Evolutionary conservation across 2,329 filamentous ascomycete genomes (phyloP).

Genomic region (Ceratocystis eucalypticola): DNA sequence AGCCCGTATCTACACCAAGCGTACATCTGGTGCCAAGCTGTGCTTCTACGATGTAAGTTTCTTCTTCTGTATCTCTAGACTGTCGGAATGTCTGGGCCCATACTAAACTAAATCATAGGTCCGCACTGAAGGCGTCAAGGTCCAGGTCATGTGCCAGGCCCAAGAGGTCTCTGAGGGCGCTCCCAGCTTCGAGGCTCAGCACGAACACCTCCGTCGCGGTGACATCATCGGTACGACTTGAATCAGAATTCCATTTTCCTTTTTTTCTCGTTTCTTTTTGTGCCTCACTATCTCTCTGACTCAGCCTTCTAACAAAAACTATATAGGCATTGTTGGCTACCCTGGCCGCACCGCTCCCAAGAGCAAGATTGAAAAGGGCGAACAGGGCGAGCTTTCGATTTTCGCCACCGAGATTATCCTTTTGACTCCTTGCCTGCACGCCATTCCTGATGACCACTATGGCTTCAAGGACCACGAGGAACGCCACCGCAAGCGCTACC

Average conservation of each 20-base stretch:
- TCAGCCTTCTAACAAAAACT: not conserved
- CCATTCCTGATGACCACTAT: slow-evolving; percentile 79
- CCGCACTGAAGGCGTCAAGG: slow-evolving; percentile 47
- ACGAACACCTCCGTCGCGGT: slow-evolving; percentile 76
- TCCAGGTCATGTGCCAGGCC: slow-evolving; percentile 87
- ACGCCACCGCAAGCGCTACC: slow-evolving; percentile 81
- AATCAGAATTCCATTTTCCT: not conserved
- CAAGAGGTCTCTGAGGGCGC: slow-evolving; percentile 58
- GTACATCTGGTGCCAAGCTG: slow-evolving; percentile 68
- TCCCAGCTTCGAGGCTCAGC: slow-evolving; percentile 67
- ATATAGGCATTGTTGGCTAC: slow-evolving; percentile 51
- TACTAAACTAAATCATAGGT: slow-evolving; percentile 26
- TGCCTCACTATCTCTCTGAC: too few relatives aligned
- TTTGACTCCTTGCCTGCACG: slow-evolving; percentile 80
- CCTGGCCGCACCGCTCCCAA: slow-evolving; percentile 77
- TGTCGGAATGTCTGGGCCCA: not conserved
- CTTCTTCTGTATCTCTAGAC: not conserved
- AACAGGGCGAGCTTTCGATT: slow-evolving; percentile 84
- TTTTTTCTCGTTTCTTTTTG: not conserved
- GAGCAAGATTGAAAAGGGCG: slow-evolving; percentile 64
- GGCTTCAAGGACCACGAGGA: slow-evolving; percentile 94
- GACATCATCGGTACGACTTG: slow-evolving; percentile 61
- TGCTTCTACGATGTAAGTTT: slow-evolving; percentile 63
- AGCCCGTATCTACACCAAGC: slow-evolving; percentile 80
- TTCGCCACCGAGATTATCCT: slow-evolving; percentile 78